Evolutionary conservation across 75 land plant genomes (phyloP).

Genomic region (Cunninghamia lanceolata): DNA sequence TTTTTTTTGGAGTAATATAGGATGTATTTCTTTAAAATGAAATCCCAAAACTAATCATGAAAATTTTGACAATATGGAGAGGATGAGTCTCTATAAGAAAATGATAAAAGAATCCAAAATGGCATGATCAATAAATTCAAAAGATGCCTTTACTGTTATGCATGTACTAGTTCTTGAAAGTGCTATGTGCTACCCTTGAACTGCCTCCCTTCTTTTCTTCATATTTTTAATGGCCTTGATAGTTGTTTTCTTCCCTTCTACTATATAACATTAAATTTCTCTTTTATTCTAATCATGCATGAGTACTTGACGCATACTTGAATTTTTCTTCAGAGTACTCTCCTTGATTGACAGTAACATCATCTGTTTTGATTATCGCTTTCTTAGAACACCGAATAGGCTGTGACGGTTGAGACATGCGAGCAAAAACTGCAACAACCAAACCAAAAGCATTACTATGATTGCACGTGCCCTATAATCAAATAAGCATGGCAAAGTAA

Average conservation of each 20-base stretch:
- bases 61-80: background rate
- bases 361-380: conserved; percentile 44
- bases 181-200: background rate
- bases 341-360: conserved; percentile 29
- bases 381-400: conserved; percentile 55
- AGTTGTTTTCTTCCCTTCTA: background rate
- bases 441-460: background rate
- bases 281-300: background rate
- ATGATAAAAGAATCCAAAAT: background rate
- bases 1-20: no score
- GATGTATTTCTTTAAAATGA: no score
- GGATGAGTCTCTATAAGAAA: background rate
- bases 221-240: background rate
- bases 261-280: background rate
- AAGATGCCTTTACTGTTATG: background rate
- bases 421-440: conserved; percentile 40
- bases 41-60: background rate
- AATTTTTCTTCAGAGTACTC: conserved; percentile 29
- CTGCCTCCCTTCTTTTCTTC: background rate
- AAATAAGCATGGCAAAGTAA: background rate
- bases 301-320: conserved; percentile 18
- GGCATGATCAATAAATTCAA: background rate
- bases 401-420: conserved; percentile 61
- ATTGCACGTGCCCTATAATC: background rate
- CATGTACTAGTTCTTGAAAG: background rate